Percentiles rank a stretch among this genome's conserved stretches.
Evolutionary conservation across 2,329 filamentous ascomycete genomes (phyloP).

Genomic region (Alternaria triticina): DNA sequence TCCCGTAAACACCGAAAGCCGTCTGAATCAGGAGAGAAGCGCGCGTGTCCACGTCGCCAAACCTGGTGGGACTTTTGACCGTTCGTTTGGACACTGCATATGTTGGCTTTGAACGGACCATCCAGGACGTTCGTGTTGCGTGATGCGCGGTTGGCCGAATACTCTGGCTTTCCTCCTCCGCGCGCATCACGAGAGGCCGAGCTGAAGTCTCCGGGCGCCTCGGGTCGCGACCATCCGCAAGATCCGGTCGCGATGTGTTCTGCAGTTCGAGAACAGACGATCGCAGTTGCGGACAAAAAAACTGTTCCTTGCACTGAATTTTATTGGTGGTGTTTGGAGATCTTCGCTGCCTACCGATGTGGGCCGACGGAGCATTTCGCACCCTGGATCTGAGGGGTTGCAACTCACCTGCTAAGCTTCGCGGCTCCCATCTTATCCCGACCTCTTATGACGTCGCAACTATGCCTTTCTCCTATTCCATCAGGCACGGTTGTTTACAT

Average conservation of each 20-base stretch:
- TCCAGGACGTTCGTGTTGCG: background rate
- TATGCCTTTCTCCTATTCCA: background rate
- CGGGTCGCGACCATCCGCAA: constrained; percentile 15
- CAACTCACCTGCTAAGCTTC: background rate
- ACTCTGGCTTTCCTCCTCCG: background rate
- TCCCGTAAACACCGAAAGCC: background rate
- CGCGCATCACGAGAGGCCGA: background rate
- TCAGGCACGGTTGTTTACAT: background rate
- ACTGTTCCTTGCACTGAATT: background rate
- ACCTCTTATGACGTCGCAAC: background rate
- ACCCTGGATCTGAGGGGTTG: background rate
- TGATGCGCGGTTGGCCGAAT: background rate
- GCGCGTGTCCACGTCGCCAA: background rate
- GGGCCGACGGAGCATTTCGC: background rate
- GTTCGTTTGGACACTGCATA: background rate
- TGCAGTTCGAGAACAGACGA: background rate
- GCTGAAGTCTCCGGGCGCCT: constrained; percentile 1
- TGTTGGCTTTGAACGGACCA: background rate
- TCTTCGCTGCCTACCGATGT: background rate
- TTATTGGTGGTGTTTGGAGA: background rate
- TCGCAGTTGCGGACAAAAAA: background rate
- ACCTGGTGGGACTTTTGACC: background rate
- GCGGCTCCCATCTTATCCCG: background rate
- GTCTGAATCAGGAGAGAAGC: background rate
- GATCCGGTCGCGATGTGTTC: constrained; percentile 2